These are phyloP conservation scores for Oropetium thomaeum DNA, from an alignment of 176 grass and related monocot genomes.

Conservation along the genomic window DNA sequence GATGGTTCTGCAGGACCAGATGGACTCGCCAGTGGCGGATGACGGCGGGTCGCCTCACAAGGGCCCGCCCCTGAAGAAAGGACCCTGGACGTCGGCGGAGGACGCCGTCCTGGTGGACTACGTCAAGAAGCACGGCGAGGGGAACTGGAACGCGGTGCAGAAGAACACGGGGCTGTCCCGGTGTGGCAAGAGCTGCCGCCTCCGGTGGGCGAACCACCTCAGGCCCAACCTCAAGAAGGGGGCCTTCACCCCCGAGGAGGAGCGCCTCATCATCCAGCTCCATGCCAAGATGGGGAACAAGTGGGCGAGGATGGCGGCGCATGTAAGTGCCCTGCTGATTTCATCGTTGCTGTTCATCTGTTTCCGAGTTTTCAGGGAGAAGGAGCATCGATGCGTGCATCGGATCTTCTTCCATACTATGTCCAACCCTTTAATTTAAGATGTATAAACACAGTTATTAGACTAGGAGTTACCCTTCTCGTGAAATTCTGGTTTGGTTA, in stretches of 20 bases:
- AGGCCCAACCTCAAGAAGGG: constrained; percentile 86
- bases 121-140: constrained; percentile 84
- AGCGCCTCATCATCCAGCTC: constrained; percentile 77
- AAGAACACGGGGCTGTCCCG: constrained; percentile 76
- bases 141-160: constrained; percentile 94
- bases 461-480: neutral
- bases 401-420: constrained; percentile 21
- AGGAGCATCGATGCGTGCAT: constrained; percentile 1
- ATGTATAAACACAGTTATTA: neutral
- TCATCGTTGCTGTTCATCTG: constrained; percentile 12
- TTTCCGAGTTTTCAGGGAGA: constrained; percentile 1
- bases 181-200: constrained; percentile 93
- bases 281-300: constrained; percentile 84
- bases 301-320: constrained; percentile 85
- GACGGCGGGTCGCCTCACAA: constrained; percentile 45
- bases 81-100: constrained; percentile 83
- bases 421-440: constrained; percentile 4
- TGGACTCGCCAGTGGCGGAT: constrained; percentile 48
- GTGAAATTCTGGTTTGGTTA: neutral
- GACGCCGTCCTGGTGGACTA: constrained; percentile 83
- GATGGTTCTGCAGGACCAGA: constrained; percentile 54
- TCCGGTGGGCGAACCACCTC: constrained; percentile 90
- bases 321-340: constrained; percentile 47
- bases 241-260: constrained; percentile 69
- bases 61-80: constrained; percentile 66